phyloP scores from a whole-genome alignment of 768 basidiomycete species.

The Collybia nuda region DNA sequence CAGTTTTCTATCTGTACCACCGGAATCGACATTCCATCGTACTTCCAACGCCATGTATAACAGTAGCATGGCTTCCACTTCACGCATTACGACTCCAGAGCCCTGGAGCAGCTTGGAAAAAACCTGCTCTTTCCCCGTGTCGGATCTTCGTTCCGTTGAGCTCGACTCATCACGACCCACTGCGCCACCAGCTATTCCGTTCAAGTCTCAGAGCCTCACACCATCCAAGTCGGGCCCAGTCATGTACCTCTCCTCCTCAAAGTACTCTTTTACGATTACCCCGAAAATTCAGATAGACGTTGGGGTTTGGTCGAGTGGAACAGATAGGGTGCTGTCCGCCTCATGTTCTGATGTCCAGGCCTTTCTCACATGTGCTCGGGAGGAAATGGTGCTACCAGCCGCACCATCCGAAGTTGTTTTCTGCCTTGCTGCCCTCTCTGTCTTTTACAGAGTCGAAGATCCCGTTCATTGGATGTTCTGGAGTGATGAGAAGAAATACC shows the following conservation, averaged over 20 bases:
- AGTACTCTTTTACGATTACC: slow-evolving; percentile 21
- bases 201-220: slow-evolving; percentile 10
- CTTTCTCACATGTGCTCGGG: slow-evolving; percentile 44
- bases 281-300: slow-evolving; percentile 26
- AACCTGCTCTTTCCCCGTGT: slow-evolving; percentile 32
- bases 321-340: slow-evolving; percentile 39
- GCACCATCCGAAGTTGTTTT: slow-evolving; percentile 45
- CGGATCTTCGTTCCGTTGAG: slow-evolving; percentile 33
- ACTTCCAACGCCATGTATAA: slow-evolving; percentile 8
- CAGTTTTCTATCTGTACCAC: slow-evolving; percentile 6
- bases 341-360: slow-evolving; percentile 47
- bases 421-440: slow-evolving; percentile 59
- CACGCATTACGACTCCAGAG: slow-evolving; percentile 12
- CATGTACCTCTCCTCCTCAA: slow-evolving; percentile 12
- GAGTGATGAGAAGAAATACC: slow-evolving; percentile 46
- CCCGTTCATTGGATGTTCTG: slow-evolving; percentile 67
- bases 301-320: slow-evolving; percentile 40
- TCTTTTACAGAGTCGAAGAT: slow-evolving; percentile 54
- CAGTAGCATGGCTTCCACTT: slow-evolving; percentile 11
- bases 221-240: slow-evolving; percentile 10
- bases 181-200: slow-evolving; percentile 15
- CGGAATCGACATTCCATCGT: slow-evolving; percentile 10
- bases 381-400: slow-evolving; percentile 35
- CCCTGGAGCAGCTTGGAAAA: slow-evolving; percentile 18
- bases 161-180: slow-evolving; percentile 19